Evolutionary conservation across 2,329 filamentous ascomycete species (phyloP).

Genomic region (Nemania sp.): DNA sequence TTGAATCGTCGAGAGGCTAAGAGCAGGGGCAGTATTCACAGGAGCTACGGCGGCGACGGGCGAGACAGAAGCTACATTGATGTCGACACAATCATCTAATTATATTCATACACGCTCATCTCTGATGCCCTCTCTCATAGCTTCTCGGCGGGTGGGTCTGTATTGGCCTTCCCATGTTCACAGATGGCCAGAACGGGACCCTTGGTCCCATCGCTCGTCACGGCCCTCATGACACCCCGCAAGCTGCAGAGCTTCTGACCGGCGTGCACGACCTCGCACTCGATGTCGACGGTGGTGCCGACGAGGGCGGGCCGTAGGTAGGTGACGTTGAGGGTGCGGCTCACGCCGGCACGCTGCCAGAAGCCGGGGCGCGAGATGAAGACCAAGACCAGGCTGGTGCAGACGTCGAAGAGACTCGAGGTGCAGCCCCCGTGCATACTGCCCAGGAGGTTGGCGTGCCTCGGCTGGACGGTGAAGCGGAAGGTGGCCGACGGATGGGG

Average conservation of each 20-base stretch:
- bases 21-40: no score
- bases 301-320: conserved; percentile 66
- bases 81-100: no score
- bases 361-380: conserved; percentile 62
- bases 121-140: conserved; percentile 6
- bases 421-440: conserved; percentile 67
- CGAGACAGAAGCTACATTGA: no score
- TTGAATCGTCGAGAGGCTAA: no score
- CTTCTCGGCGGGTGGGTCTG: conserved; percentile 45
- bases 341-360: conserved; percentile 67
- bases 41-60: no score
- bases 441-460: conserved; percentile 57
- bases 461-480: conserved; percentile 52
- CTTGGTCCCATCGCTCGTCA: conserved; percentile 41
- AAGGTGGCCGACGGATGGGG: conserved; percentile 50
- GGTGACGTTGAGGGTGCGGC: conserved; percentile 67
- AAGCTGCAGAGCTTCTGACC: conserved; percentile 52
- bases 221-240: conserved; percentile 51
- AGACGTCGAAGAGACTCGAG: conserved; percentile 69
- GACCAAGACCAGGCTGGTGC: conserved; percentile 63
- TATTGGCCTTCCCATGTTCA: conserved; percentile 60
- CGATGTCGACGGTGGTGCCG: conserved; percentile 50
- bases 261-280: conserved; percentile 52
- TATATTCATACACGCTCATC: no score
- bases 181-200: conserved; percentile 53